Conservation (phyloP, 2,329 filamentous ascomycete genomes). For the Hymenoscyphus linearis region DNA sequence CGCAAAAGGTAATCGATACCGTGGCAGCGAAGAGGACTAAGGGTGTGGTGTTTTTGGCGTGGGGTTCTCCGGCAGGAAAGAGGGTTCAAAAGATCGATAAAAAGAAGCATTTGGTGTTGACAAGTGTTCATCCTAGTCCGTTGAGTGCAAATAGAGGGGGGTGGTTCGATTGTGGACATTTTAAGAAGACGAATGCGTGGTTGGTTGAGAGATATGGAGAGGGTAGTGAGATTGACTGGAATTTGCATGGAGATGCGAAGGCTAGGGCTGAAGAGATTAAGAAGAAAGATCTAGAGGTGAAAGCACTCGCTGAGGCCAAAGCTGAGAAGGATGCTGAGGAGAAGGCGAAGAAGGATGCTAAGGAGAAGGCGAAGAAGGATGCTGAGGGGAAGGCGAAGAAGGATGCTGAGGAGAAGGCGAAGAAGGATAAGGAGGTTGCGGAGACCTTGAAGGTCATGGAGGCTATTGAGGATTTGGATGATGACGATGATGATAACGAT, state of each 20-base stretch:
- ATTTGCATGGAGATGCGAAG: conserved; percentile 28
- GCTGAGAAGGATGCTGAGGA: conserved; percentile 1
- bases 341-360: no score
- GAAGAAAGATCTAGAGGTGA: not conserved
- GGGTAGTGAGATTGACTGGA: conserved; percentile 84
- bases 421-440: conserved; percentile 8
- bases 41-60: conserved; percentile 92
- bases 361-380: conserved; percentile 5
- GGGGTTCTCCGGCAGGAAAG: conserved; percentile 81
- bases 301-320: not conserved
- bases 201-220: conserved; percentile 70
- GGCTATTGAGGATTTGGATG: conserved; percentile 14
- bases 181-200: conserved; percentile 81
- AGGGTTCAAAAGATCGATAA: conserved; percentile 69
- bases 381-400: not conserved
- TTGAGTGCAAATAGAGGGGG: conserved; percentile 69
- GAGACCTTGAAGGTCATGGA: conserved; percentile 5
- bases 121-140: conserved; percentile 89
- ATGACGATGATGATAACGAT: conserved; percentile 8
- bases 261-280: not conserved
- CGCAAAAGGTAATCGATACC: conserved; percentile 83
- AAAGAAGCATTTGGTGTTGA: conserved; percentile 73
- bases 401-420: not conserved
- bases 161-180: conserved; percentile 80
- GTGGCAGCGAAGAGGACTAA: conserved; percentile 70